Conservation (phyloP, 495 filamentous ascomycete species). For the Podospora sp. region DNA sequence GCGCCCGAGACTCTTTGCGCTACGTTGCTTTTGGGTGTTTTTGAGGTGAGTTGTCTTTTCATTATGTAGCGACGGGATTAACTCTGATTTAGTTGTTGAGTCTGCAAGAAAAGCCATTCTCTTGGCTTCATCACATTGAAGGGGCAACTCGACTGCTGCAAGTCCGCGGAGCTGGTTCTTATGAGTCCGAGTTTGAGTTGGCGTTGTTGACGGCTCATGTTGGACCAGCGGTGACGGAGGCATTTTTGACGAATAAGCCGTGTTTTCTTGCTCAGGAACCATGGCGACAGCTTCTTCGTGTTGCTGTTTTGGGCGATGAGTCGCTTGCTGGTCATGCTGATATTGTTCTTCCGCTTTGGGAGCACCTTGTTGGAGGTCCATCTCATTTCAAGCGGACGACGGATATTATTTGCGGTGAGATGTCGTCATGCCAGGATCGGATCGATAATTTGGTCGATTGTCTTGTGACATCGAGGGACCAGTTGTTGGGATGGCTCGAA, state of each 20-base stretch:
- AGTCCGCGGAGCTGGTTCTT: constrained; percentile 38
- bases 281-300: constrained; percentile 36
- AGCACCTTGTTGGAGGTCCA: constrained; percentile 24
- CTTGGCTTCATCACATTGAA: constrained; percentile 37
- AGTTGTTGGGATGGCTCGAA: neutral
- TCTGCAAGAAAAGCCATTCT: constrained; percentile 24
- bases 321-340: constrained; percentile 31
- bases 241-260: constrained; percentile 29
- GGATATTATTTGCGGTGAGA: constrained; percentile 15
- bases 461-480: neutral
- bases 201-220: constrained; percentile 40
- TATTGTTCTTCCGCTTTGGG: constrained; percentile 33
- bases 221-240: constrained; percentile 39
- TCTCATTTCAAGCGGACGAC: constrained; percentile 24
- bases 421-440: neutral
- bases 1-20: constrained; percentile 43
- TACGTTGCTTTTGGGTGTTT: constrained; percentile 38
- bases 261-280: constrained; percentile 35
- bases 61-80: neutral
- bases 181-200: constrained; percentile 41
- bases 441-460: constrained; percentile 7
- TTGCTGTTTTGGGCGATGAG: constrained; percentile 23
- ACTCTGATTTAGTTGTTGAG: constrained; percentile 24
- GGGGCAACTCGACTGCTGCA: constrained; percentile 39
- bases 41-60: constrained; percentile 32